phyloP scores from a whole-genome alignment of 2,329 filamentous ascomycete genomes.

The Fusarium penzigii region DNA sequence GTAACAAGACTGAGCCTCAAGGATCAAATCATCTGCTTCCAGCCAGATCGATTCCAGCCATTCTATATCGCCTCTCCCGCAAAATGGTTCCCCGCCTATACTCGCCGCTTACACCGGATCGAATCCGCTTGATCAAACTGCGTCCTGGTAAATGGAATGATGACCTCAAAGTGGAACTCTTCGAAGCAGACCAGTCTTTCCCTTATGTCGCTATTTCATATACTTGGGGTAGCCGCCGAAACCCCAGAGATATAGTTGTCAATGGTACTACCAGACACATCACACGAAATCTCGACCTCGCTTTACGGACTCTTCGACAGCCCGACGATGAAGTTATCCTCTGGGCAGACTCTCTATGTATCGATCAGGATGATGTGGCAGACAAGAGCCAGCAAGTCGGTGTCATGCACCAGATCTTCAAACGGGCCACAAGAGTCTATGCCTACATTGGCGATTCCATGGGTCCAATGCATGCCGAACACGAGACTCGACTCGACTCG shows the following conservation, averaged over 20 bases:
- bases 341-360: conserved; percentile 31
- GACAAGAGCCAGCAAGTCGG: conserved; percentile 28
- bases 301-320: conserved; percentile 27
- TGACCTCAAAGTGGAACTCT: conserved; percentile 11
- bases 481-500: conserved; percentile 6
- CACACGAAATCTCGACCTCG: conserved; percentile 31
- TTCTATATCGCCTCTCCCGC: not conserved
- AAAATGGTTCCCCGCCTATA: conserved; percentile 7
- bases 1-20: no score
- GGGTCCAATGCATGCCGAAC: conserved; percentile 2
- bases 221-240: conserved; percentile 27
- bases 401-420: conserved; percentile 26
- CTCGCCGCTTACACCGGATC: conserved; percentile 6
- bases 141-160: conserved; percentile 17
- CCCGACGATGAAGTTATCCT: conserved; percentile 8
- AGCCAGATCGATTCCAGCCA: no score
- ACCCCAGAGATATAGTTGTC: conserved; percentile 18
- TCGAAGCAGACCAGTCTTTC: conserved; percentile 12
- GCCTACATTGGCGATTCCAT: conserved; percentile 17
- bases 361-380: conserved; percentile 23
- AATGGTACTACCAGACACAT: conserved; percentile 21
- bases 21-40: no score
- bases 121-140: conserved; percentile 16
- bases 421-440: conserved; percentile 17
- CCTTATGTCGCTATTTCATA: conserved; percentile 31